Percentiles rank a stretch among this genome's conserved stretches.
Evolutionary conservation across 169 alveolate species (phyloP).

Genomic region (Cryptosporidium sp.): DNA sequence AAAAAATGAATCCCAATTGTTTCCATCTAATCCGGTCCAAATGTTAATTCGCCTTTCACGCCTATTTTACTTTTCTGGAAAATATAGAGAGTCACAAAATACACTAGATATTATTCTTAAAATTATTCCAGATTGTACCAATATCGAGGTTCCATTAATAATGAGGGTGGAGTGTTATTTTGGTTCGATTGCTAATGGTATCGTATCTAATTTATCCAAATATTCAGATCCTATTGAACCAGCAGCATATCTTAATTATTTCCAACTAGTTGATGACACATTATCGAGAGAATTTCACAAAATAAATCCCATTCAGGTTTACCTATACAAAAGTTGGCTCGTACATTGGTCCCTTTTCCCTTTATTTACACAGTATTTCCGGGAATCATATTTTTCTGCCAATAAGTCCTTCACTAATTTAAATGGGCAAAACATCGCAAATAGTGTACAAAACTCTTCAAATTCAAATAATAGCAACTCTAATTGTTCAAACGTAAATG

Average conservation of each 20-base stretch:
- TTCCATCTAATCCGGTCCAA: slow-evolving; percentile 67
- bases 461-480: not conserved
- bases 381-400: slow-evolving; percentile 30
- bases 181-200: slow-evolving; percentile 73
- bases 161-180: slow-evolving; percentile 59
- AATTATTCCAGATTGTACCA: slow-evolving; percentile 64
- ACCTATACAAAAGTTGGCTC: slow-evolving; percentile 68
- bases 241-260: slow-evolving; percentile 55
- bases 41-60: slow-evolving; percentile 47
- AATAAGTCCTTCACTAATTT: not conserved
- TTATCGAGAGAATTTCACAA: slow-evolving; percentile 67
- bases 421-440: not conserved
- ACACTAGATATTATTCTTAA: slow-evolving; percentile 43
- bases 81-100: slow-evolving; percentile 58
- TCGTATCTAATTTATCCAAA: slow-evolving; percentile 48
- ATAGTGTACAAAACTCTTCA: not conserved
- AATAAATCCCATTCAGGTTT: slow-evolving; percentile 60
- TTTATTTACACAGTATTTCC: slow-evolving; percentile 60
- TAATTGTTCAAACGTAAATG: slow-evolving; percentile 3
- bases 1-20: not conserved
- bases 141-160: slow-evolving; percentile 49
- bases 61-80: slow-evolving; percentile 47
- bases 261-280: slow-evolving; percentile 66
- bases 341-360: slow-evolving; percentile 73
- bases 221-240: slow-evolving; percentile 42